These are phyloP conservation scores for Eutypa lata DNA, from an alignment of 2,329 filamentous ascomycete species.

Conservation along the genomic window DNA sequence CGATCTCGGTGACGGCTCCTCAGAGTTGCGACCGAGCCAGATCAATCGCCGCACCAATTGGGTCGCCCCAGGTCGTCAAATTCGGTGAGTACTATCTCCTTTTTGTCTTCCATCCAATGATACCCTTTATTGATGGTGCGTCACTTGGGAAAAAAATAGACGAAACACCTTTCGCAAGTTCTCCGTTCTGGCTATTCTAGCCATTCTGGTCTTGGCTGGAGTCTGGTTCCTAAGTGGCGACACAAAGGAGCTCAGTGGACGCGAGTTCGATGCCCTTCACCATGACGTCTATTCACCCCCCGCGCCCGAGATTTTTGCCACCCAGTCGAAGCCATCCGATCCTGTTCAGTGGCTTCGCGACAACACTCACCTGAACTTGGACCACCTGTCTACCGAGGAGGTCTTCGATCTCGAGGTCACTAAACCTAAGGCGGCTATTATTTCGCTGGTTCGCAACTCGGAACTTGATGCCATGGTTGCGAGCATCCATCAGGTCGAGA, in stretches of 20 bases:
- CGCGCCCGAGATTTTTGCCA: constrained; percentile 15
- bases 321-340: constrained; percentile 4
- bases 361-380: constrained; percentile 20
- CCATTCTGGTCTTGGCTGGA: constrained; percentile 16
- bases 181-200: constrained; percentile 13
- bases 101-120: background rate
- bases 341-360: constrained; percentile 25
- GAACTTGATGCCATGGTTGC: constrained; percentile 65
- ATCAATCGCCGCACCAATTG: constrained; percentile 15
- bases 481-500: constrained; percentile 70
- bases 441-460: constrained; percentile 69
- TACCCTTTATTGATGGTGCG: constrained; percentile 22
- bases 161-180: constrained; percentile 20
- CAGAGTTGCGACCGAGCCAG: no score
- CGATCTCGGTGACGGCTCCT: no score
- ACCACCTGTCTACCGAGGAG: constrained; percentile 12
- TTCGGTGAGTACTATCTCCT: constrained; percentile 18
- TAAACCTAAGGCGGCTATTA: constrained; percentile 42
- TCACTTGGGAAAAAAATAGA: constrained; percentile 12
- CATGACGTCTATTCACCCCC: constrained; percentile 23
- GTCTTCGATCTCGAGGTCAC: constrained; percentile 16
- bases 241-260: constrained; percentile 7
- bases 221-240: constrained; percentile 15
- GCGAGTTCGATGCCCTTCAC: constrained; percentile 4
- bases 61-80: constrained; percentile 15